Base-by-base conservation (phyloP, 805 yeast species). In the Priceomyces medius region DNA sequence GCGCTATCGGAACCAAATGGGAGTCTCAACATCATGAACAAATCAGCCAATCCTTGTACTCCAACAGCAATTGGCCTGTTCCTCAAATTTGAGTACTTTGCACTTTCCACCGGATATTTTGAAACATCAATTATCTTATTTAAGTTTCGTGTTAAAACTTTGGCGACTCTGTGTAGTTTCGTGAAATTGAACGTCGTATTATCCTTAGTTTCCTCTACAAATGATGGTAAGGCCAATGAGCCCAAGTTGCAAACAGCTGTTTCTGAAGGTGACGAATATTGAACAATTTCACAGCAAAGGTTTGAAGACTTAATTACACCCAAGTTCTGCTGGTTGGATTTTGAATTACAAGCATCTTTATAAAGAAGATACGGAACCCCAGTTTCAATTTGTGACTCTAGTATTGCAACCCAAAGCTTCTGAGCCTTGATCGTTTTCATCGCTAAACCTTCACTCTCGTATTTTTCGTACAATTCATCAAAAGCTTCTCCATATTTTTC, bases 51-150 rank as follows among this genome's bases (percentile, higher is more conserved):
- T 44, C 99, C 99, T 64, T 91, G 97, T n/a, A 91, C 97, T 51
- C 99, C 99, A 17, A 91, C 66, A n/a, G 97, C 97, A 55, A 91
- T 79, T 16, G 99, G 98, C 54, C 99, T 76, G 63, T 91, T 85
- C 56, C 80, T 81, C 73, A 79, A 67, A 64, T 93, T 91, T 13
- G 97, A 87, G 35, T 47, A 57, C 54, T 74, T 75, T 4, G 98
- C 91, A 49, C 80, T 85, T 40, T 74, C 79, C 18, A 87, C 83
- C 3, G 99, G 98, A 61, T 91, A 91, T 59, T 70, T 74, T 58
- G 89, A 87, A 48, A 83, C 78, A 68, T 91, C 97, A 44, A 91
- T 91, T 45, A 91, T 77, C 57, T 68, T 76, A 72, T 91, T 84
- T 63, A 91, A 71, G 63, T 91, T 91, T 54, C 78, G 78, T 7